A percentile compares a stretch with the other conserved stretches of the same genome.
phyloP scores from a whole-genome alignment of 192 early-diverging fungal genomes.

The Chytriomyces sp. region DNA sequence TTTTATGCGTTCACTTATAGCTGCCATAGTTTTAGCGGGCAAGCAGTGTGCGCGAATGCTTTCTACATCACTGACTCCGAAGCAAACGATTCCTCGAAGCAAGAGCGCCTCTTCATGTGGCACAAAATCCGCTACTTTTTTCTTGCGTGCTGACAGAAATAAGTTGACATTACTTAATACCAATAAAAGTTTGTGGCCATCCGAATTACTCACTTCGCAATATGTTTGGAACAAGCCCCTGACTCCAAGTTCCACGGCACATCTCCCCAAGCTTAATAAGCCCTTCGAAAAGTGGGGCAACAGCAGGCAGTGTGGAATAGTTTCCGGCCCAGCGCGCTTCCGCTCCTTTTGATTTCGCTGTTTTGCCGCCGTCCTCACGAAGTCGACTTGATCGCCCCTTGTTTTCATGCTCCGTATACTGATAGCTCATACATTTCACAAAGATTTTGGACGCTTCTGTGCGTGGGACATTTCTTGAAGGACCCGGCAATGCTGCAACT shows the following conservation, averaged over 20 bases:
- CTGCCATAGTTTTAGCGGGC: constrained; percentile 11
- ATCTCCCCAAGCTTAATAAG: constrained; percentile 17
- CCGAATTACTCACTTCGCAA: constrained; percentile 1
- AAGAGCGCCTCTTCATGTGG: constrained; percentile 26
- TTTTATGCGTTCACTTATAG: constrained; percentile 15
- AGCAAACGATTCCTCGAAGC: constrained; percentile 22
- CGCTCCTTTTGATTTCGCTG: neutral
- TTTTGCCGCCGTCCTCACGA: neutral
- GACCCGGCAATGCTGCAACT: neutral
- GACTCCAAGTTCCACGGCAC: neutral
- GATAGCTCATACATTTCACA: constrained; percentile 14
- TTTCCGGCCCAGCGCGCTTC: neutral
- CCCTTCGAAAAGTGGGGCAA: constrained; percentile 11
- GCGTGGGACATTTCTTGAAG: neutral
- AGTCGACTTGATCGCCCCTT: neutral
- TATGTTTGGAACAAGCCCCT: constrained; percentile 7
- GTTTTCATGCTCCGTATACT: constrained; percentile 11
- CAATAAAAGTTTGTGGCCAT: neutral
- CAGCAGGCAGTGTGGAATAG: neutral
- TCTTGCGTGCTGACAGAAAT: constrained; percentile 6
- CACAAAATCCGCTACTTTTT: constrained; percentile 13
- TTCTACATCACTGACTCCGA: constrained; percentile 11
- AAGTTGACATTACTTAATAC: neutral
- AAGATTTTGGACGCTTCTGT: neutral
- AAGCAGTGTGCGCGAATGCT: constrained; percentile 29